Conservation (phyloP, 208 protist genomes). For the Acanthamoeba sp. region DNA sequence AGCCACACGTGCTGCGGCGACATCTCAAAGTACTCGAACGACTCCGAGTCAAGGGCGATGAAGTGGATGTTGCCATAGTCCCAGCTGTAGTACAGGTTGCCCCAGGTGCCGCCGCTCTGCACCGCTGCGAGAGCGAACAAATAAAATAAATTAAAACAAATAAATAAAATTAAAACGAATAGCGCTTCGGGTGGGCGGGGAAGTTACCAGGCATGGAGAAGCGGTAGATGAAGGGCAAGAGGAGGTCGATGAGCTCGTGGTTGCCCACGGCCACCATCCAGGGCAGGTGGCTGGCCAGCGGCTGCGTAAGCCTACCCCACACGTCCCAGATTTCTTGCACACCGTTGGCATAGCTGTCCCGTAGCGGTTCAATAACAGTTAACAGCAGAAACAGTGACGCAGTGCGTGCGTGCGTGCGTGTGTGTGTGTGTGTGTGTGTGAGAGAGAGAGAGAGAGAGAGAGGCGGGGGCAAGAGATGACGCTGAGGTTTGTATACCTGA, state of each 20-base stretch:
- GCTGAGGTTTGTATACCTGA: constrained; percentile 33
- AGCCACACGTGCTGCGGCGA: constrained; percentile 64
- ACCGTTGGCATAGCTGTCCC: constrained; percentile 11
- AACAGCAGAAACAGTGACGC: too few species aligned
- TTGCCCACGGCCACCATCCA: constrained; percentile 63
- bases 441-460: too few species aligned
- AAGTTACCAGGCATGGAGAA: constrained; percentile 60
- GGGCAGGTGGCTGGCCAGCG: constrained; percentile 6
- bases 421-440: too few species aligned
- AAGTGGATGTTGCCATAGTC: constrained; percentile 73
- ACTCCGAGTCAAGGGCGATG: constrained; percentile 61
- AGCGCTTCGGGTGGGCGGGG: too few species aligned
- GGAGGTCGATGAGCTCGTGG: constrained; percentile 53
- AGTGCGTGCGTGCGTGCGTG: too few species aligned
- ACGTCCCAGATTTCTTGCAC: constrained; percentile 30
- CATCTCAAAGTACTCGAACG: constrained; percentile 49
- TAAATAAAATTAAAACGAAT: not conserved
- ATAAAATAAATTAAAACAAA: not conserved
- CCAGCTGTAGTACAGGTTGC: constrained; percentile 75
- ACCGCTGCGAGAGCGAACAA: not conserved
- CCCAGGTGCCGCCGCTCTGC: constrained; percentile 42
- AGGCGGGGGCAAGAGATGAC: too few species aligned
- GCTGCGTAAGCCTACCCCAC: constrained; percentile 25
- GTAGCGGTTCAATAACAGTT: too few species aligned
- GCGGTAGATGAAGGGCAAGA: constrained; percentile 20